These are phyloP conservation scores for Fragosphaeria purpurea DNA, from an alignment of 2,329 filamentous ascomycete genomes.

Conservation along the genomic window DNA sequence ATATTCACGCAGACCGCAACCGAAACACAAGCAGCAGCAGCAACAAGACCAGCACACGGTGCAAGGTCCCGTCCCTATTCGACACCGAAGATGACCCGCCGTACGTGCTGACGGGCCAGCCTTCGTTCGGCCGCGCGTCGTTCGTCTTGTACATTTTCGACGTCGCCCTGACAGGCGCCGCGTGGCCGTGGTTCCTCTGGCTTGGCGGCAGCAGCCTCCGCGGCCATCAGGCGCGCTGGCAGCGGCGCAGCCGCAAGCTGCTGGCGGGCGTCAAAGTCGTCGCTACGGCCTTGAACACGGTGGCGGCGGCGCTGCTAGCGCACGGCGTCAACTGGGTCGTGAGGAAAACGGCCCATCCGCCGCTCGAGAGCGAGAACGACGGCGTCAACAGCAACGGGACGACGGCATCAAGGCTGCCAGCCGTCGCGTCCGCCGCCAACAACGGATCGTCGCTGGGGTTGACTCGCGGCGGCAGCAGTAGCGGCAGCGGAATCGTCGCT, in stretches of 20 bases:
- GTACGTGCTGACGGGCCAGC: constrained; percentile 1
- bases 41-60: too few species aligned
- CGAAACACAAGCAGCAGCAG: too few species aligned
- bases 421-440: too few species aligned
- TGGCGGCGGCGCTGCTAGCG: background rate
- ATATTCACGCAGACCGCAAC: too few species aligned
- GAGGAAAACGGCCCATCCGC: background rate
- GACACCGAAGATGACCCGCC: background rate
- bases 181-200: constrained; percentile 2
- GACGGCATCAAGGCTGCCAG: too few species aligned
- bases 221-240: background rate
- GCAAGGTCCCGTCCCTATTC: background rate
- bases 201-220: background rate
- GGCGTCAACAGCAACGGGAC: background rate
- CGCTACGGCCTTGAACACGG: background rate
- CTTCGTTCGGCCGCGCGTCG: constrained; percentile 3
- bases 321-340: constrained; percentile 4
- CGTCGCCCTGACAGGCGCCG: background rate
- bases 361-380: background rate
- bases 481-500: too few species aligned
- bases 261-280: background rate
- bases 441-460: too few species aligned
- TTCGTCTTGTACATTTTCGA: constrained; percentile 2
- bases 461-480: too few species aligned
- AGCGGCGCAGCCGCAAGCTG: background rate